phyloP scores from a whole-genome alignment of 1,284 basidiomycete species.

The Dichomitus squalens region DNA sequence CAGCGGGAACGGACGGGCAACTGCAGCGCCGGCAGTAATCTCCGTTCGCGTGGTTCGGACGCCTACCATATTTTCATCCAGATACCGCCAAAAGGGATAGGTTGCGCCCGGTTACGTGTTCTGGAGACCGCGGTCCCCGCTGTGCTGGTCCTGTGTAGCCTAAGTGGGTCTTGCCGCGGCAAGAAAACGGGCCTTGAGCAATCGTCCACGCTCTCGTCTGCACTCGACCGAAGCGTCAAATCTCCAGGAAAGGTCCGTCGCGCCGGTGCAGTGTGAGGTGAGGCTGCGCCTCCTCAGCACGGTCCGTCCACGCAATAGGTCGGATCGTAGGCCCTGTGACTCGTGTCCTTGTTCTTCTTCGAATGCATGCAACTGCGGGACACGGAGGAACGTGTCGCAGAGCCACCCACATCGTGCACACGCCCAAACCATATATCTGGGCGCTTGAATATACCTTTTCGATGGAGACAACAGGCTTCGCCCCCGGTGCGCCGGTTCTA shows the following conservation, averaged over 20 bases:
- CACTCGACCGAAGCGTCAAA: slow-evolving; percentile 7
- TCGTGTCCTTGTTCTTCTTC: slow-evolving; percentile 7
- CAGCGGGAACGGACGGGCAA: neutral
- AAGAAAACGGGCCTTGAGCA: slow-evolving; percentile 16
- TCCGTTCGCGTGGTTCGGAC: slow-evolving; percentile 18
- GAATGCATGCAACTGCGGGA: slow-evolving; percentile 1
- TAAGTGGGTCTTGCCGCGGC: slow-evolving; percentile 17
- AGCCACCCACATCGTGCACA: slow-evolving; percentile 14
- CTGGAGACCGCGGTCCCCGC: slow-evolving; percentile 5
- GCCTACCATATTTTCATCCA: slow-evolving; percentile 7
- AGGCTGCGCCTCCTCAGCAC: slow-evolving; percentile 9
- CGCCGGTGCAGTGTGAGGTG: slow-evolving; percentile 12
- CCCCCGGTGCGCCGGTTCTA: slow-evolving; percentile 4
- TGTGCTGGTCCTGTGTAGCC: slow-evolving; percentile 3
- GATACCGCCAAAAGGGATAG: slow-evolving; percentile 14
- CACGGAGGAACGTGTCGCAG: slow-evolving; percentile 9
- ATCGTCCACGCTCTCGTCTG: neutral
- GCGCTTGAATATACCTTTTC: slow-evolving; percentile 4
- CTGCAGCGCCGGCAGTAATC: slow-evolving; percentile 19
- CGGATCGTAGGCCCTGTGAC: slow-evolving; percentile 15
- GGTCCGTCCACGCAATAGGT: slow-evolving; percentile 6
- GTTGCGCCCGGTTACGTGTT: slow-evolving; percentile 21
- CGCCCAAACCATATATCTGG: slow-evolving; percentile 11
- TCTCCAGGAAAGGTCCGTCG: slow-evolving; percentile 20
- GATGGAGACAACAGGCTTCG: slow-evolving; percentile 2